These are phyloP conservation scores for Paecilomyces sp. DNA, from an alignment of 2,329 filamentous ascomycete species.

Conservation along the genomic window DNA sequence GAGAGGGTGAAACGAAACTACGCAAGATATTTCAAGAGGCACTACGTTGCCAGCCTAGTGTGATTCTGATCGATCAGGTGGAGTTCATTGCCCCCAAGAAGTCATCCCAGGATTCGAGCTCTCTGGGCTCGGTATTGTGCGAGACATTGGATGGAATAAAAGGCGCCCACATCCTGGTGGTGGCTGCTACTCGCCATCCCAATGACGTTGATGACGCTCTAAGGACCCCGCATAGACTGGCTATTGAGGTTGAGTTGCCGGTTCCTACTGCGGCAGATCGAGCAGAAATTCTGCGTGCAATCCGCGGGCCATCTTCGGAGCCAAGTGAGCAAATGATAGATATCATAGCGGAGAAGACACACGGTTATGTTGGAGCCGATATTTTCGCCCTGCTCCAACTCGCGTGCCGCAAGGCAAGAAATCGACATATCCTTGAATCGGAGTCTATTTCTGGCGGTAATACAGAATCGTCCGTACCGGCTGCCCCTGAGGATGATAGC, in stretches of 20 bases:
- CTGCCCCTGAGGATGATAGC: slow-evolving; percentile 7
- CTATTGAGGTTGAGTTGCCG: slow-evolving; percentile 62
- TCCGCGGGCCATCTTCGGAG: slow-evolving; percentile 43
- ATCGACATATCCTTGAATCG: slow-evolving; percentile 20
- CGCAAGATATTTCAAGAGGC: slow-evolving; percentile 65
- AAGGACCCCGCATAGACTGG: slow-evolving; percentile 58
- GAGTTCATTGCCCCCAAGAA: slow-evolving; percentile 60
- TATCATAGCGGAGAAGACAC: slow-evolving; percentile 64
- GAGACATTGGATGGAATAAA: slow-evolving; percentile 29
- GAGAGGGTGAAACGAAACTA: slow-evolving; percentile 48
- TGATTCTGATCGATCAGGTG: slow-evolving; percentile 73
- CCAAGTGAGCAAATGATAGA: slow-evolving; percentile 48
- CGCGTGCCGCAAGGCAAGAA: slow-evolving; percentile 38
- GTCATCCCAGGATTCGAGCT: slow-evolving; percentile 39
- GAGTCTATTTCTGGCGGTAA: background rate
- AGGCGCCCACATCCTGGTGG: slow-evolving; percentile 57
- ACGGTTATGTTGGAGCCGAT: slow-evolving; percentile 80
- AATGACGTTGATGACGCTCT: slow-evolving; percentile 66
- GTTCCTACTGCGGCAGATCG: slow-evolving; percentile 67
- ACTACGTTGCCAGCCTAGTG: slow-evolving; percentile 60
- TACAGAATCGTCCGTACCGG: background rate
- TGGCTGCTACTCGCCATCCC: slow-evolving; percentile 67
- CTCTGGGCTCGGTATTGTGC: slow-evolving; percentile 34
- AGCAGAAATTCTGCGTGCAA: slow-evolving; percentile 63
- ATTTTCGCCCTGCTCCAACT: slow-evolving; percentile 57